A percentile compares a stretch with the other conserved stretches of the same genome.
phyloP scores from a whole-genome alignment of 1,139 yeast genomes.

The Trichomonascaceae sp. region DNA sequence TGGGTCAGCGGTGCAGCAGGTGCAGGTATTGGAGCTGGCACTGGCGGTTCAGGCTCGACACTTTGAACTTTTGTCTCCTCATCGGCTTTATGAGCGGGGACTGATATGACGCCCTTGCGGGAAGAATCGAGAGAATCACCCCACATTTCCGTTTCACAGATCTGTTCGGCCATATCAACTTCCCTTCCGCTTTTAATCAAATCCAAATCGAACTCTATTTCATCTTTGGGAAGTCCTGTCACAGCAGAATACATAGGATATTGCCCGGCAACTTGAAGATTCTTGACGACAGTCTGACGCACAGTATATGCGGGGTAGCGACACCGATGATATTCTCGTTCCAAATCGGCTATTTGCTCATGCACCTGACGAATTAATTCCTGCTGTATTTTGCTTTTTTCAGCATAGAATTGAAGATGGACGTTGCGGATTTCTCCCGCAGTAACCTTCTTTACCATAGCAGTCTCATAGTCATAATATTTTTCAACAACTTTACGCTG shows the following conservation, averaged over 20 bases:
- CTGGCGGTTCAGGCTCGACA: background rate
- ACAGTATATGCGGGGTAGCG: constrained; percentile 10
- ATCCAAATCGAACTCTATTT: constrained; percentile 18
- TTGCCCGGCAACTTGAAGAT: constrained; percentile 14
- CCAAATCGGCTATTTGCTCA: constrained; percentile 20
- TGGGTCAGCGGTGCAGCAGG: background rate
- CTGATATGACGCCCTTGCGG: constrained; percentile 8
- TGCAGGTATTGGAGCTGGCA: background rate
- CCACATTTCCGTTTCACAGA: constrained; percentile 9
- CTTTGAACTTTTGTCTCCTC: background rate
- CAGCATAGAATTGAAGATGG: constrained; percentile 28
- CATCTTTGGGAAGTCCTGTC: constrained; percentile 14
- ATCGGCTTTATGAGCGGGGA: background rate
- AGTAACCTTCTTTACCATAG: constrained; percentile 22
- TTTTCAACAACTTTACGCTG: constrained; percentile 16
- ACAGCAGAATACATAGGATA: constrained; percentile 13
- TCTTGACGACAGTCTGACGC: constrained; percentile 12
- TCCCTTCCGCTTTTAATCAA: constrained; percentile 15
- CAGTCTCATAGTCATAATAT: constrained; percentile 20
- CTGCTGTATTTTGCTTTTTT: constrained; percentile 22
- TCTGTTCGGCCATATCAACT: constrained; percentile 8
- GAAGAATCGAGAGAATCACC: constrained; percentile 8
- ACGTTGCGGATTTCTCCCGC: constrained; percentile 26
- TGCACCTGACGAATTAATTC: constrained; percentile 19
- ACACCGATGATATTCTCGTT: constrained; percentile 20